Percentiles rank a stretch among this genome's conserved stretches.
Evolutionary conservation across 2,329 filamentous ascomycete species (phyloP).

Genomic region (Xylariaceae sp.): DNA sequence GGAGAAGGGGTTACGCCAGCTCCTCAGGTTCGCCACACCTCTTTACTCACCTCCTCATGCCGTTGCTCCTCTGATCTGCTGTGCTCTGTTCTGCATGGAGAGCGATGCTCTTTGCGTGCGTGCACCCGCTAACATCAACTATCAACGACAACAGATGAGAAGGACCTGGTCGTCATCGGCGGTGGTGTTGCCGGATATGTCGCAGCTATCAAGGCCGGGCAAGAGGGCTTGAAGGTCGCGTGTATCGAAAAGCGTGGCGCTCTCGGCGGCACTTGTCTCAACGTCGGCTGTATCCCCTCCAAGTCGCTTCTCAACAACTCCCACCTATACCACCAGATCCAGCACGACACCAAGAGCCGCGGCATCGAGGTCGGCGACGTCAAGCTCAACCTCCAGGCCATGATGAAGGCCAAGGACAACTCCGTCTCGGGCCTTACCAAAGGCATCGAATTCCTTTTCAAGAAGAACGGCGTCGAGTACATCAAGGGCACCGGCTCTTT

Average conservation of each 20-base stretch:
- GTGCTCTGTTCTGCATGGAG: slow-evolving; percentile 20
- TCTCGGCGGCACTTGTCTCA: slow-evolving; percentile 94
- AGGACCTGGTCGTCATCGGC: slow-evolving; percentile 96
- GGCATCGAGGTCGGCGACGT: slow-evolving; percentile 98
- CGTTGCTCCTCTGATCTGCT: neutral
- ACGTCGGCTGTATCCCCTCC: slow-evolving; percentile 98
- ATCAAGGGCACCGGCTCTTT: slow-evolving; percentile 91
- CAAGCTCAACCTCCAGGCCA: slow-evolving; percentile 87
- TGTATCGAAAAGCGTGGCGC: slow-evolving; percentile 98
- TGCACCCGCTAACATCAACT: slow-evolving; percentile 30
- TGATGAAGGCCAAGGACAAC: slow-evolving; percentile 98
- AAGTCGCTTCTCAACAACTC: slow-evolving; percentile 99
- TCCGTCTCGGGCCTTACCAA: slow-evolving; percentile 89
- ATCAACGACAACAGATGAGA: slow-evolving; percentile 64
- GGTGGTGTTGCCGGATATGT: slow-evolving; percentile 98
- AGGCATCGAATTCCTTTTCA: slow-evolving; percentile 96
- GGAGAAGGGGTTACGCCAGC: slow-evolving; percentile 58
- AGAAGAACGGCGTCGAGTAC: slow-evolving; percentile 99
- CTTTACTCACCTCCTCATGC: neutral
- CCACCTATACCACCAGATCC: slow-evolving; percentile 93
- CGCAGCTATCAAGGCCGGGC: slow-evolving; percentile 97
- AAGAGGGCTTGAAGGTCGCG: slow-evolving; percentile 93
- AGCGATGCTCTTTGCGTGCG: no score
- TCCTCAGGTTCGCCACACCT: slow-evolving; percentile 44
- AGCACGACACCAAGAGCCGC: slow-evolving; percentile 94